phyloP scores from a whole-genome alignment of 768 basidiomycete genomes.

The Mycena chlorophos region DNA sequence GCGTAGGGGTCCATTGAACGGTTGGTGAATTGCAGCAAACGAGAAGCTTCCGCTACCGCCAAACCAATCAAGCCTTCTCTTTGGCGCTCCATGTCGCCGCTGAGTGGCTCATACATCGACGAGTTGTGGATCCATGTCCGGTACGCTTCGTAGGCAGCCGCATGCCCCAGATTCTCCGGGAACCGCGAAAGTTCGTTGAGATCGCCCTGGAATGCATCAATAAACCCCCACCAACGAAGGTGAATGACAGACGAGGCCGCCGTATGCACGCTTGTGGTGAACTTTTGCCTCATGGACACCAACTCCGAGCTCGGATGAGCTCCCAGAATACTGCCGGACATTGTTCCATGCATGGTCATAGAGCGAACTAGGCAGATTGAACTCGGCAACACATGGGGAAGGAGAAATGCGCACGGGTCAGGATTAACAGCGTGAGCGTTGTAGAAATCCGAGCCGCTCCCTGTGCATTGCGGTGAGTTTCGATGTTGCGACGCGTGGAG shows the following conservation, averaged over 20 bases:
- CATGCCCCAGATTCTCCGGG: conserved; percentile 70
- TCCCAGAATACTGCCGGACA: conserved; percentile 42
- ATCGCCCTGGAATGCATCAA: conserved; percentile 43
- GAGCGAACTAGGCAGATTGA: conserved; percentile 42
- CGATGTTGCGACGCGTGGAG: conserved; percentile 9
- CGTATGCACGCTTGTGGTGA: conserved; percentile 70
- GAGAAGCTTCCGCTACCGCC: conserved; percentile 69
- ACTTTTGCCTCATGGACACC: conserved; percentile 60
- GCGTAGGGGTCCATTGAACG: conserved; percentile 47
- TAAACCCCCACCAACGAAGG: neutral
- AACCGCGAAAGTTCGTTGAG: conserved; percentile 47
- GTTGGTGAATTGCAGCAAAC: conserved; percentile 53
- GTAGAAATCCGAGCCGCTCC: conserved; percentile 64
- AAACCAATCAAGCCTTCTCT: conserved; percentile 66
- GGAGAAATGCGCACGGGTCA: conserved; percentile 55
- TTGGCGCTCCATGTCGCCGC: conserved; percentile 59
- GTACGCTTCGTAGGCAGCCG: conserved; percentile 78
- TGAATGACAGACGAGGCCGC: conserved; percentile 44
- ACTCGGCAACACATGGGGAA: conserved; percentile 14
- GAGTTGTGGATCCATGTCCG: conserved; percentile 63
- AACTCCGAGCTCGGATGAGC: conserved; percentile 42
- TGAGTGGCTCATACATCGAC: conserved; percentile 54
- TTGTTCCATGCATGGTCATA: conserved; percentile 54
- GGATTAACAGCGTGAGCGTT: conserved; percentile 58
- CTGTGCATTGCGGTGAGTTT: conserved; percentile 33